Base-by-base conservation (phyloP, 495 filamentous ascomycete genomes). In the Umbilicaria muhlenbergii region DNA sequence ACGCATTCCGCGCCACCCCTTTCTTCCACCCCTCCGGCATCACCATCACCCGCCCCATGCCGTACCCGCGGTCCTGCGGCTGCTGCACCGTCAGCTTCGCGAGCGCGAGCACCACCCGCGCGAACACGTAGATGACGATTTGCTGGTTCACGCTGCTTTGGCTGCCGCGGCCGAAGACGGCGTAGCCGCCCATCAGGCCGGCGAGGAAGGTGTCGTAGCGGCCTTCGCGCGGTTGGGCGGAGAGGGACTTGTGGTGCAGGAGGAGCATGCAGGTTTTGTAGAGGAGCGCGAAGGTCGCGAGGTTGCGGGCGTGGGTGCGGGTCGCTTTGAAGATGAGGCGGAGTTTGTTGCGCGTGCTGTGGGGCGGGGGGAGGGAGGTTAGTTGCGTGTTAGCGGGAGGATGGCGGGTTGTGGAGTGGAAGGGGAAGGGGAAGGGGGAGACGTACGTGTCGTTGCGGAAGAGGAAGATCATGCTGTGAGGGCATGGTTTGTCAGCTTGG, bases 121-220 rank as follows among this genome's bases (percentile, higher is more conserved):
- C 91, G 57, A 96, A 96, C 42, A 99, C 81, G 65, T 96, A 99
- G 51, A 95, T 83, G 53, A 94, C 86, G 60, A 99, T 96, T 62
- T 99, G 91, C 68, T 95, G 84, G 63, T 81, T 94, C 41, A 99
- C 81, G 53, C 72, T 80, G 41, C 77, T 80, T 52, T 81, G 79
- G 55, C 73, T 75, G 47, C 81, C 81, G 38, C 83, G 74, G 36
- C 89, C 91, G 58, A 99, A 99, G 32, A 96, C 86, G 39, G 79
- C 57, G 69, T 95, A 99, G 7, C 91, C 91, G 53, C 88, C 92
- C 38, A 94, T 52, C 18, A 94, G 61, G 8, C 91, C 91, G n/a
- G 91, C 83, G 47, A 95, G 63, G 65, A 99, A 91, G 42, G 75
- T 76, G 58, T 94, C 83, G 58, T 75, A 86, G 11, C 73, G 75